These are phyloP conservation scores for Starmerella tilneyi DNA, from an alignment of 805 yeast genomes.

Conservation along the genomic window DNA sequence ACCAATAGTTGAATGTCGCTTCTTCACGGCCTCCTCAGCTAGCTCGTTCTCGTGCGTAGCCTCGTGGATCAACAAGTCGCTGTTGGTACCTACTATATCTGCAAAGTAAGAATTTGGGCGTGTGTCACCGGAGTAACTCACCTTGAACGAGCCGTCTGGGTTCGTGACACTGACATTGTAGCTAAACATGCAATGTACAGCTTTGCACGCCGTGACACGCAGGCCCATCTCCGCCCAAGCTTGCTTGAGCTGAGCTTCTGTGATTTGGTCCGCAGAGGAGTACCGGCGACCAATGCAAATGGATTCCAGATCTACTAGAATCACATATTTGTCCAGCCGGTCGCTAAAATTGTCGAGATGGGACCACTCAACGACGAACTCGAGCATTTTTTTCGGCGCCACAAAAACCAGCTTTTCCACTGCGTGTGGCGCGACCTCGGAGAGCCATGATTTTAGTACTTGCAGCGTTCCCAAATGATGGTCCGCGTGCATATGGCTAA, in stretches of 20 bases:
- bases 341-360: constrained; percentile 15
- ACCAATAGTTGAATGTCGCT: constrained; percentile 77
- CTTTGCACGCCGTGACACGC: constrained; percentile 47
- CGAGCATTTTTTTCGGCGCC: constrained; percentile 63
- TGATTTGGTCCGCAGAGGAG: constrained; percentile 3
- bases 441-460: constrained; percentile 55
- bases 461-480: constrained; percentile 82
- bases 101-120: constrained; percentile 66
- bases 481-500: constrained; percentile 94
- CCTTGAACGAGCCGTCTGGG: constrained; percentile 38
- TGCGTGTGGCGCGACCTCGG: constrained; percentile 1
- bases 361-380: constrained; percentile 62
- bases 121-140: constrained; percentile 92
- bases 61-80: constrained; percentile 81
- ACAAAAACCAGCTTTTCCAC: constrained; percentile 41
- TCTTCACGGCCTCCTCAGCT: constrained; percentile 63
- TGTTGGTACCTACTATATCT: constrained; percentile 45
- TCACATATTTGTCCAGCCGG: constrained; percentile 36
- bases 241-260: not conserved
- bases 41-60: constrained; percentile 80
- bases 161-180: constrained; percentile 52
- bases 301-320: constrained; percentile 52
- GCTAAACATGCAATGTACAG: constrained; percentile 76
- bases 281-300: constrained; percentile 36
- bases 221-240: not conserved